Conservation (phyloP, 2,329 filamentous ascomycete genomes). For the Paracamarosporium sp. region DNA sequence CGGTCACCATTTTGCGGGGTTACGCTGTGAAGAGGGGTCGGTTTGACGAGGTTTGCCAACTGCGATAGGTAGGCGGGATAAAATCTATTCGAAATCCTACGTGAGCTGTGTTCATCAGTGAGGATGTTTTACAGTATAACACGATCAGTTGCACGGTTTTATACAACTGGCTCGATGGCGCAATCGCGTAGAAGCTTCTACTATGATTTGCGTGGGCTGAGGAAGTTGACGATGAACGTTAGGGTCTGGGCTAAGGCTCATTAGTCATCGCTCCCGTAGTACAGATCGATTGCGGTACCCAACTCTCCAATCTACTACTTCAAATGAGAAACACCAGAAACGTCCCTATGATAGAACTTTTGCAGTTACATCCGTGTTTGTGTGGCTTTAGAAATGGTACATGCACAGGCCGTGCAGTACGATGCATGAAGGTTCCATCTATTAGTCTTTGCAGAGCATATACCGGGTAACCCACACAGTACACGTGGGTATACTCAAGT, state of each 20-base stretch:
- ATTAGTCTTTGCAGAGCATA: too few species aligned
- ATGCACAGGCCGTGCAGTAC: too few species aligned
- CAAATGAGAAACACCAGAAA: neutral
- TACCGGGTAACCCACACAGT: too few species aligned
- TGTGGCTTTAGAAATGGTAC: too few species aligned
- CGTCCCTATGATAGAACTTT: neutral
- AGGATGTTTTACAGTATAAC: neutral
- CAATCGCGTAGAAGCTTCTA: constrained; percentile 30
- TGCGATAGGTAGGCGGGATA: neutral
- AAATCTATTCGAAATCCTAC: neutral
- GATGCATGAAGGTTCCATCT: too few species aligned
- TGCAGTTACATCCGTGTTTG: too few species aligned
- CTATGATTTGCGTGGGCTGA: neutral
- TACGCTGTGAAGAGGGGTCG: neutral
- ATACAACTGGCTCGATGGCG: constrained; percentile 8
- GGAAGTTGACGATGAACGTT: constrained; percentile 6
- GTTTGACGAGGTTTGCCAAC: neutral
- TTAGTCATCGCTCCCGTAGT: neutral
- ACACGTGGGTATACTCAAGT: too few species aligned
- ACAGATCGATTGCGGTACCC: neutral
- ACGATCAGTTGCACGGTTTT: neutral
- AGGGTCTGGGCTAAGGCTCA: neutral
- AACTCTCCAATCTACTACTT: neutral
- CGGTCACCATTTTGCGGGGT: constrained; percentile 33
- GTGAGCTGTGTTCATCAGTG: neutral